Evolutionary conservation across 176 grass and related monocot species (phyloP), one percentile per base, ranked within the genome.

Genomic region (Oryza longistaminata): DNA sequence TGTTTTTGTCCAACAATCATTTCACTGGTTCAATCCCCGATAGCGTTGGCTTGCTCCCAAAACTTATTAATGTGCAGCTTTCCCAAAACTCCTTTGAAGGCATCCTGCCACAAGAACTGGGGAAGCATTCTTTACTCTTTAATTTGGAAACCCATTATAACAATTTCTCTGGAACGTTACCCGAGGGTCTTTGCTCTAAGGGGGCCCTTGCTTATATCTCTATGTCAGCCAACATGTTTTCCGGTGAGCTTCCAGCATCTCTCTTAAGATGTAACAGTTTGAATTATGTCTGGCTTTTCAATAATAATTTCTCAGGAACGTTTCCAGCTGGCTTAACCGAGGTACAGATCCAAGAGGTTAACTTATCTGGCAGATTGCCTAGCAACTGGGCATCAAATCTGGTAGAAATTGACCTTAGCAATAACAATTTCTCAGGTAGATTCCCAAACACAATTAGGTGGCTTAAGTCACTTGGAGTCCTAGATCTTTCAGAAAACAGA

Each of bases 391-490:
- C 76, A 53, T 1, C 65, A 77, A 80, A 48, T 64, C 11, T 74
- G 45, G 31, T 1, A 0, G 17, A 53, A 10, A 76, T 91, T 27
- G 37, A 91, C 62, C 85, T 91, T 17, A 88, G 76, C 15, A 71
- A 45, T 61, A 88, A 91, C 64, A 29, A 33, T 5, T 3, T 88
- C 35, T 68, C 85, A 6, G 85, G 80, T 9, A 33, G 16, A 31
- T 85, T 91, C 26, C 90, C 82, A 40, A 31, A 33, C 22, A 40
- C 44, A 10, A 46, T 88, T 16, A 71, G 76, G 34, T 55, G 52
- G 17, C 52, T 55, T 8, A 55, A 55, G 52, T 50, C 52, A 21
- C 52, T 55, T 55, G 0, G 19, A 4, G 2, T 5, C 6, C 17
- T 55, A 19, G 17, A 21, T 0, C 4, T 55, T 21, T 21, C 52